A percentile compares a stretch with the other conserved stretches of the same genome.
Conservation (phyloP, 176 grass and related monocot genomes). For the Thalia dealbata region DNA sequence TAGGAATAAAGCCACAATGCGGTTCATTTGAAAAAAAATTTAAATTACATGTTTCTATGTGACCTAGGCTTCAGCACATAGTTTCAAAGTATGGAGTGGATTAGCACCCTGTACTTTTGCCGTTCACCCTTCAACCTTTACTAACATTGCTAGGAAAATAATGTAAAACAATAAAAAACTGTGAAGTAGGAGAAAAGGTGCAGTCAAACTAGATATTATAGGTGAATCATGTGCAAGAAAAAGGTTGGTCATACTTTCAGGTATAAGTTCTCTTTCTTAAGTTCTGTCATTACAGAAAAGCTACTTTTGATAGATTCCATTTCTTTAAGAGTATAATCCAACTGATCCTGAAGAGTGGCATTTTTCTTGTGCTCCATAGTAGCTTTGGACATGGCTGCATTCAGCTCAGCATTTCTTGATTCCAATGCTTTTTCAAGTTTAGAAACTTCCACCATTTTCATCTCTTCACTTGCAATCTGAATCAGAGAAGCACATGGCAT, state of each 20-base stretch:
- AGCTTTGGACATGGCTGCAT: constrained; percentile 42
- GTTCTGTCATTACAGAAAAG: constrained; percentile 41
- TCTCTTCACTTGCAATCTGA: constrained; percentile 65
- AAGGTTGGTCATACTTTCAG: constrained; percentile 45
- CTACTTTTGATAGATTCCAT: constrained; percentile 41
- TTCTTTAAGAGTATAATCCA: constrained; percentile 52
- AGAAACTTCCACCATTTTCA: constrained; percentile 57
- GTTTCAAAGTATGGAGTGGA: no score
- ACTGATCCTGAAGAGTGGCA: constrained; percentile 42
- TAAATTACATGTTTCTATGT: no score
- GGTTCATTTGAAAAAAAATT: no score
- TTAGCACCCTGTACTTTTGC: no score
- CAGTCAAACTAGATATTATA: neutral
- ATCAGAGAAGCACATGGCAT: constrained; percentile 4
- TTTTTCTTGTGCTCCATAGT: constrained; percentile 52
- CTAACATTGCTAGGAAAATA: neutral
- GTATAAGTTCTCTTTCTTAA: constrained; percentile 57
- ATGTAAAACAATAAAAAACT: neutral
- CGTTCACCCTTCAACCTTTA: neutral
- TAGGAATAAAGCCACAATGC: no score
- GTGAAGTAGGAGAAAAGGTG: neutral
- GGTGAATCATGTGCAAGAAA: neutral
- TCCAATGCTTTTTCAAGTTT: constrained; percentile 73
- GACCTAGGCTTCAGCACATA: no score
- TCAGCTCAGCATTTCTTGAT: constrained; percentile 38